phyloP scores from a whole-genome alignment of 2,329 filamentous ascomycete genomes.

The Claviceps pazoutovae region DNA sequence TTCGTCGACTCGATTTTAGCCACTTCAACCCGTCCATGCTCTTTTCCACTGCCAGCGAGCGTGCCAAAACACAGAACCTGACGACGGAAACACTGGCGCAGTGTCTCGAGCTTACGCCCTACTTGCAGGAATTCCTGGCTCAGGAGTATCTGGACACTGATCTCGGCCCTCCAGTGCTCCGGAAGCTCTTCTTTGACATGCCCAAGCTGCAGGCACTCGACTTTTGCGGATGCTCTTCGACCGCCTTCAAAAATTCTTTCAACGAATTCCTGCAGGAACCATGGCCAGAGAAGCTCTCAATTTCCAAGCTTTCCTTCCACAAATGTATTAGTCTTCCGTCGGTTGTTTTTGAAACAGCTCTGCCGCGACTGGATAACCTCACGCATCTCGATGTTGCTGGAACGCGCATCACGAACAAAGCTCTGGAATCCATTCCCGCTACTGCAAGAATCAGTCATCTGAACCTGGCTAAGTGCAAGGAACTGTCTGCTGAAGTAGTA shows the following conservation, averaged over 20 bases:
- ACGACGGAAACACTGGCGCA: constrained; percentile 58
- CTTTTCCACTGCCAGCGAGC: constrained; percentile 62
- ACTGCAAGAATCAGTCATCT: constrained; percentile 63
- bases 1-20: constrained; percentile 69
- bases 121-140: constrained; percentile 62
- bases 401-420: constrained; percentile 59
- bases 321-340: constrained; percentile 61
- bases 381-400: constrained; percentile 72
- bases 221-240: constrained; percentile 62
- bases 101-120: constrained; percentile 58
- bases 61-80: constrained; percentile 60
- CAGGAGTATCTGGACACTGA: constrained; percentile 75
- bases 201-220: constrained; percentile 54
- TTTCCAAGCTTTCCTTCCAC: constrained; percentile 61
- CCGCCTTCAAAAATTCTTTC: constrained; percentile 53
- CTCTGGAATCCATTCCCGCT: constrained; percentile 55
- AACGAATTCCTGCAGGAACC: constrained; percentile 36
- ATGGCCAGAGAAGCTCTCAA: constrained; percentile 40
- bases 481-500: constrained; percentile 50
- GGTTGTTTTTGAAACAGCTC: constrained; percentile 50
- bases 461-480: constrained; percentile 63
- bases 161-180: constrained; percentile 51
- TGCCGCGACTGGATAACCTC: constrained; percentile 54
- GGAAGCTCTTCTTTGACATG: constrained; percentile 56
- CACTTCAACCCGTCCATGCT: constrained; percentile 72